Evolutionary conservation across 129 eudicot genomes (phyloP).

Genomic region (Artemisia tridentata): DNA sequence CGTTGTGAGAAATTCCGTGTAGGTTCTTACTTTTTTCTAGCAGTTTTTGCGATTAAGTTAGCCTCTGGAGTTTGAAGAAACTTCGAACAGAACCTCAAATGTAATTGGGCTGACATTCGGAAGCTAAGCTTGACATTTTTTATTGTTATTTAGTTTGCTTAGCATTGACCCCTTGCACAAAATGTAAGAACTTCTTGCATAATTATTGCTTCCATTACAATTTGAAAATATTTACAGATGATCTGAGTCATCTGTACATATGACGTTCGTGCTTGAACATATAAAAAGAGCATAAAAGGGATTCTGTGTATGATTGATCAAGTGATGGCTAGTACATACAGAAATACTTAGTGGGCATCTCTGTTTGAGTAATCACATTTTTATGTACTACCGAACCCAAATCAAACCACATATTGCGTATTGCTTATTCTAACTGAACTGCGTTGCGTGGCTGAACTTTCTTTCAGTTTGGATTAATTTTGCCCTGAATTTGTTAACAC

Average conservation of each 20-base stretch:
- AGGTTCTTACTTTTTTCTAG: background rate
- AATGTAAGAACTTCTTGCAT: no score
- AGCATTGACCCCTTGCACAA: background rate
- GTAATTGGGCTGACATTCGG: background rate
- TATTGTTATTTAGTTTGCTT: background rate
- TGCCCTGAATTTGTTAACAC: background rate
- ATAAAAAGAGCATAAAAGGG: no score
- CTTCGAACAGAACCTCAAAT: background rate
- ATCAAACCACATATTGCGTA: no score
- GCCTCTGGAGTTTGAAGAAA: background rate
- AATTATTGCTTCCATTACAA: no score
- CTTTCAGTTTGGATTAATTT: background rate
- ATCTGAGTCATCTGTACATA: no score
- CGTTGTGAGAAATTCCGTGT: background rate
- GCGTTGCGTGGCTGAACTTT: background rate
- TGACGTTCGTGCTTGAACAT: no score
- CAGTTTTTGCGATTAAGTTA: background rate
- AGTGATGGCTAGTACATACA: no score
- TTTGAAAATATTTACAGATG: no score
- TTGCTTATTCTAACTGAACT: background rate
- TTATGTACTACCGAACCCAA: no score
- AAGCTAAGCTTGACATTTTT: background rate
- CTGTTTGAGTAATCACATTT: no score
- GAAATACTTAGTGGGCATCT: no score
- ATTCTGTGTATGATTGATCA: no score